Base-by-base conservation (phyloP, 2,329 filamentous ascomycete species). In the Colletotrichum kahawae region DNA sequence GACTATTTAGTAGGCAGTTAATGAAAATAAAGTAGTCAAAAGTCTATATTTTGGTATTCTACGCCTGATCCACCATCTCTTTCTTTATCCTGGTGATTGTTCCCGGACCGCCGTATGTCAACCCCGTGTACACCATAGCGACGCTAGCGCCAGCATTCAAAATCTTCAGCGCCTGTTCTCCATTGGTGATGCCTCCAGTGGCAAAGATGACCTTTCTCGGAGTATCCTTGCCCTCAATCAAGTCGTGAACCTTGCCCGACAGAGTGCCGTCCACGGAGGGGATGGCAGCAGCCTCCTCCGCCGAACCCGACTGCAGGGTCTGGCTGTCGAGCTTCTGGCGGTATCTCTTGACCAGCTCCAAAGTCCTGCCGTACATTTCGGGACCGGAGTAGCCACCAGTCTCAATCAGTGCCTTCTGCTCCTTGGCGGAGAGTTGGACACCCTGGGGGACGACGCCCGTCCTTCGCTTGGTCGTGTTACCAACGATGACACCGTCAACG, bases 401-500 rank as follows among this genome's bases (percentile, higher is more conserved):
- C 85, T 98, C 95, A 72, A 89, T 88, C 36, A 98, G 84, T 2
- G 93, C 89, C 75, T 87, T 85, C 78, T 92, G 88, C 82, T 99
- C 96, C 77, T 90, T 88, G 3, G 87, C 80, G 0, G 93, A 90
- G 31, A 98, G 88, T 38, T 87, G 83, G 77, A 93, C 90, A 31
- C 93, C 92, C 29, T 89, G 85, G 0, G 95, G 93, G 1, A 96
- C 82, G 4, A 96, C 86, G 5, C 92, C 93, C 0, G 93, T 90
- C 57, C 97, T 90, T 78, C 93, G 91, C 85, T 97, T 98, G 4
- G 97, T 99, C 0, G 97, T 99, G 87, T 99, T 99, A 13, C 96
- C 97, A 5, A 99, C 96, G 77, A 99, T 98, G 43, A 99, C 92
- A 33, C 97, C 97, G 79, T 98, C 96, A 3, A 98, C 96, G 8